Conservation (phyloP, 331 rosid genomes). For the Malus hybrid region DNA sequence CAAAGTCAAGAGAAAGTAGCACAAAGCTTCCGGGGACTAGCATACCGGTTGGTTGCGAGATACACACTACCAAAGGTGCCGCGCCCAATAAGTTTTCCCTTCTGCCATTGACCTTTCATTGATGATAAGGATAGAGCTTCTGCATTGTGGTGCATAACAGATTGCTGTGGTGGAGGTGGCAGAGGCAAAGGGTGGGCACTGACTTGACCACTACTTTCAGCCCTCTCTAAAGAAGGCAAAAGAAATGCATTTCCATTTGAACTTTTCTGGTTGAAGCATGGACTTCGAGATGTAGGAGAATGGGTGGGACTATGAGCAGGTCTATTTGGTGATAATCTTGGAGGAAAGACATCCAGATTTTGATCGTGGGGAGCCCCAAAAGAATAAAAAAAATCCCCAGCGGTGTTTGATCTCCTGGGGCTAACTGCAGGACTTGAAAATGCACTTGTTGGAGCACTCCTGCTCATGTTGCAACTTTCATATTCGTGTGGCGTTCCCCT, state of each 20-base stretch:
- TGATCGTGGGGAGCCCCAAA: slow-evolving; percentile 15
- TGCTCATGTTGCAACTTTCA: slow-evolving; percentile 26
- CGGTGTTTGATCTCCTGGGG: slow-evolving; percentile 46
- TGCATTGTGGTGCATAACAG: slow-evolving; percentile 14
- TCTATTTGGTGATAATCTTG: slow-evolving; percentile 18
- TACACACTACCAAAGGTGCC: slow-evolving; percentile 94
- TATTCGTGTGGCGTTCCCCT: slow-evolving; percentile 30
- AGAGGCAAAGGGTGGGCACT: slow-evolving; percentile 84
- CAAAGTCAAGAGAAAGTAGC: background rate
- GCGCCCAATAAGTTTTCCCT: slow-evolving; percentile 82
- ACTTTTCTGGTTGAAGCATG: slow-evolving; percentile 20
- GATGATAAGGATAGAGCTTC: slow-evolving; percentile 31
- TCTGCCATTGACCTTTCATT: slow-evolving; percentile 82
- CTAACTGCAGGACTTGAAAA: slow-evolving; percentile 61
- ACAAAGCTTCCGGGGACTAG: slow-evolving; percentile 3
- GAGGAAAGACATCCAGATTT: slow-evolving; percentile 20
- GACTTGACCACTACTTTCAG: slow-evolving; percentile 39
- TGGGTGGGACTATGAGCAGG: slow-evolving; percentile 33
- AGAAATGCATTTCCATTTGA: slow-evolving; percentile 25
- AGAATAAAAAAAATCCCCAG: slow-evolving; percentile 26
- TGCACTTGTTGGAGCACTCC: slow-evolving; percentile 67
- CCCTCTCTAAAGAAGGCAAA: slow-evolving; percentile 27
- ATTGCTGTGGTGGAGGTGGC: slow-evolving; percentile 61
- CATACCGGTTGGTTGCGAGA: slow-evolving; percentile 75
- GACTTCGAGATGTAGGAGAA: slow-evolving; percentile 36